Base-by-base conservation (phyloP, 306 rosid species). In the Cucumis melo region DNA sequence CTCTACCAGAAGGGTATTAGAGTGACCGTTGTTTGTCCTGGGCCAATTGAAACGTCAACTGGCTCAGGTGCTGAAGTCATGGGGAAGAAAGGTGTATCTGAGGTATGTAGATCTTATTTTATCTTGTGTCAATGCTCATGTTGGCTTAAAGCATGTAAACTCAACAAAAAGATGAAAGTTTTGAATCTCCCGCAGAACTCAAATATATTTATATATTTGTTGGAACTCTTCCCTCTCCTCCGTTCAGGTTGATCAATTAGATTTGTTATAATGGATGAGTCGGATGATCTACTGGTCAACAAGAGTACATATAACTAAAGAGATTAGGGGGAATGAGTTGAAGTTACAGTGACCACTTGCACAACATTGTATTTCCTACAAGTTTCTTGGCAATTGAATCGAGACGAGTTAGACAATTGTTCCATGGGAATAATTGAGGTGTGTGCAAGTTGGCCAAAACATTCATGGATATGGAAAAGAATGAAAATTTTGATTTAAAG, bases 1-100 rank as follows among this genome's bases (percentile, higher is more conserved):
- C 94, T 94, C 58, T 90, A 73, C 80, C 87, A 76, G 80, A 87
- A 90, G 83, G 98, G 97, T 79, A 90, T 94, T 71, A 81, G 61
- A 76, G 98, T 94, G 81, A 91, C 98, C 61, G 79, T 94, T 79
- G 87, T 91, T 79, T 94, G 98, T 85, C 98, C 96, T 76, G 98
- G 98, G 81, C 98, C 98, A 42, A 85, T 91, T 80, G 88, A 85
- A 85, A 90, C 97, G 48, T 76, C 92, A 76, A 90, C 75, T 77
- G 80, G 66, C 59, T 66, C 90, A 32, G 89, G 80, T 73, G 64
- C 79, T 12, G 84, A 79, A 76, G 56, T 76, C 78, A 53, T 80
- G 1, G 82, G 27, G 76, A 84, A 68, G 65, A 81, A 75, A 80
- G 84, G 78, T 68, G 81, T 84, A 74, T 82, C 85, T 65, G 97